Evolutionary conservation across 2,329 filamentous ascomycete species (phyloP), one percentile per base, ranked within the genome.

Genomic region (Neospermospora avenae): DNA sequence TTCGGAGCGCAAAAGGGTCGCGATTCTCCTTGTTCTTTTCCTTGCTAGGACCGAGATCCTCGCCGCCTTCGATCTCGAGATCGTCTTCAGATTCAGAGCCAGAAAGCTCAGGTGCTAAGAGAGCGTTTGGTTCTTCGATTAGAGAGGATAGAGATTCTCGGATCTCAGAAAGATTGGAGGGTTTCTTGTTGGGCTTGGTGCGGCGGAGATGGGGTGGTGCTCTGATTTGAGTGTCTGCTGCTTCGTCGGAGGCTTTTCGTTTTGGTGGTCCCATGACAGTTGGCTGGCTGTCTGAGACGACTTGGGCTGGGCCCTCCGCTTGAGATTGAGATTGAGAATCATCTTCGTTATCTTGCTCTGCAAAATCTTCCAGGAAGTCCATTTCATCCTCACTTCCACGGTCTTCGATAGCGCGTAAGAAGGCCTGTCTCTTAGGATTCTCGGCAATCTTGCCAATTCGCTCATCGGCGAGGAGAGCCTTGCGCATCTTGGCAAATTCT

Each of bases 401-500:
- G 71, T 97, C 93, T 69, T 96, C 92, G 55, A 99, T 90, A 6
- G 91, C 91, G 65, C 86, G 87, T 67, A 99, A 81, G 77, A 99
- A 99, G 0, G 95, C 95, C 63, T 89, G 83, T 72, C 92, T 93
- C 72, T 93, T 93, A 2, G 90, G 90, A 69, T 96, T 92, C 72
- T 91, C 86, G 35, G 91, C 92, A 64, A 98, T 91, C 74, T 93
- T 93, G 71, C 89, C 91, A 68, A 99, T 85, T 39, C 91, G 91
- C 74, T 96, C 93, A 70, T 98, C 93, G 24, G 90, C 82, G 49
- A 96, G 83, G 8, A 99, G 81, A 6, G 93, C 90, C 73, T 91
- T 92, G 59, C 92, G 89, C 89, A 96, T 96, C 76, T 91, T 90
- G 37, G 89, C 89, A 74, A 96, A 96, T 70, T 97, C 91, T 41